Evolutionary conservation across 2,329 filamentous ascomycete genomes (phyloP), one percentile per base, ranked within the genome.

Genomic region (Pseudodiploospora longispora): DNA sequence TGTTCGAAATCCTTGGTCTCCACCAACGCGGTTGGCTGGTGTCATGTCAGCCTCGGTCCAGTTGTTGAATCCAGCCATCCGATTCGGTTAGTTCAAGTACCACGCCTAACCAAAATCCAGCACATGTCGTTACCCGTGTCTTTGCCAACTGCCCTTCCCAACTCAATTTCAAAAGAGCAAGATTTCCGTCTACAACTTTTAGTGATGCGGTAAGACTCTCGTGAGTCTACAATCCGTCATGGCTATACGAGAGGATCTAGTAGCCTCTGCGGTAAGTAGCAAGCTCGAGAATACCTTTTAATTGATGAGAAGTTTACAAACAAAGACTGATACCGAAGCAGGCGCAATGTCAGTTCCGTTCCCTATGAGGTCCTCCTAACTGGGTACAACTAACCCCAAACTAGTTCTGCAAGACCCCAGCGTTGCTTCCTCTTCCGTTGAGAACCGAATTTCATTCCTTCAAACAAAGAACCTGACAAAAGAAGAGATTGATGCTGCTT

Each of bases 381-480:
- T 28, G 28, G 34, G 27, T 38, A 37, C 35, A 44, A 41, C 50
- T 57, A 55, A 59, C 59, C 36, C 19, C 8, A 19, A 34, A 42
- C 36, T 59, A 91, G 88, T 98, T 67, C 81, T 98, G 48, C 88
- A 94, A 69, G 93, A 98, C 63, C 90, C 93, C 8, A 94, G 84
- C 41, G 91, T 98, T 54, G 81, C 88, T 33, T 80, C 82, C 7
- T 91, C 93, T 5, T 85, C 93, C n/a, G 70, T 95, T 50, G 93
- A 97, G 59, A 96, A 93, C 66, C 83, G 88, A 52, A 78, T 97
- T 47, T 85, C 89, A 6, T 98, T 98, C 56, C 75, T 98, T 19
- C 87, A 90, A 64, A 94, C 90, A 6, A 98, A 98, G 69, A 97
- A 98, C 65, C 76, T 98, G 43, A 97, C 91, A 1, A 86, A 93